These are phyloP conservation scores for Alternaria panax DNA, from an alignment of 2,329 filamentous ascomycete genomes.

Conservation along the genomic window DNA sequence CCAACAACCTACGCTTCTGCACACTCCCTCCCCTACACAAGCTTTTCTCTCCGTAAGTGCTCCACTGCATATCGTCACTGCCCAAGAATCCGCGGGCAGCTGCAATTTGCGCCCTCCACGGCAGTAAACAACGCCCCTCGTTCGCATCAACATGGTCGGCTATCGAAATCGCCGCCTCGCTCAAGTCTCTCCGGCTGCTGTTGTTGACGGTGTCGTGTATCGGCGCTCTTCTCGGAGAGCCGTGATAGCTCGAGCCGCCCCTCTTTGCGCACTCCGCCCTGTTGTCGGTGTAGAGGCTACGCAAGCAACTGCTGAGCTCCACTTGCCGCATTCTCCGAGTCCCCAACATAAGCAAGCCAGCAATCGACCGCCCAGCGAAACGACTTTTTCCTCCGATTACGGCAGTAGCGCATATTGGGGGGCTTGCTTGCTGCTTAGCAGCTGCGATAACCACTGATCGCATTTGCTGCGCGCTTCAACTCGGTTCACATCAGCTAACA, in stretches of 20 bases:
- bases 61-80: constrained; percentile 36
- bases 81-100: constrained; percentile 31
- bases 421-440: constrained; percentile 24
- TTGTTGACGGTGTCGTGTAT: constrained; percentile 16
- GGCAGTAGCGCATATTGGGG: constrained; percentile 28
- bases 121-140: constrained; percentile 28
- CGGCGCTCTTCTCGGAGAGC: constrained; percentile 21
- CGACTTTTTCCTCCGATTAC: constrained; percentile 16
- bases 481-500: constrained; percentile 34
- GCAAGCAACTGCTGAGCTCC: constrained; percentile 24
- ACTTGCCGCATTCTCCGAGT: constrained; percentile 10
- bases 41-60: constrained; percentile 42
- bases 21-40: constrained; percentile 17
- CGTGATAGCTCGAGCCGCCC: constrained; percentile 32
- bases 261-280: constrained; percentile 37
- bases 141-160: constrained; percentile 28
- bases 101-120: constrained; percentile 39
- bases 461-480: constrained; percentile 22
- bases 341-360: background rate
- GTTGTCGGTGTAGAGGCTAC: constrained; percentile 27
- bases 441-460: constrained; percentile 17
- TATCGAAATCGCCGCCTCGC: constrained; percentile 17
- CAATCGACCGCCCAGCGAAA: background rate
- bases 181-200: constrained; percentile 12
- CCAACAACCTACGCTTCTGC: constrained; percentile 20